phyloP scores from a whole-genome alignment of 2,329 filamentous ascomycete genomes.

The Aspergillus viridinutans region DNA sequence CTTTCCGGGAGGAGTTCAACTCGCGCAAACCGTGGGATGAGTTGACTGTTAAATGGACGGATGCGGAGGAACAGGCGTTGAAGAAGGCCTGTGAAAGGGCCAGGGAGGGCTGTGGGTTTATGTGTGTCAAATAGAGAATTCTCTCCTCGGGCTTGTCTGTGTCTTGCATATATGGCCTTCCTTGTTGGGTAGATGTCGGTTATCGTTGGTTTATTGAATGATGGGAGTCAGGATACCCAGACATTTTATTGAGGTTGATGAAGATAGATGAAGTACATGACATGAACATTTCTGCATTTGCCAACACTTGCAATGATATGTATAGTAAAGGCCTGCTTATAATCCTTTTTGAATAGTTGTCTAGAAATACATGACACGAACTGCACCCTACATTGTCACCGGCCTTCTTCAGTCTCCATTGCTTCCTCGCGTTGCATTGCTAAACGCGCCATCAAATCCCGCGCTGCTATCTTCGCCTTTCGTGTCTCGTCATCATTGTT shows the following conservation, averaged over 20 bases:
- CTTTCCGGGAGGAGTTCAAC: constrained; percentile 54
- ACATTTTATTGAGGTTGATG: neutral
- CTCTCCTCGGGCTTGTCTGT: neutral
- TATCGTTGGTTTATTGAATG: neutral
- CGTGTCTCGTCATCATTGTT: constrained; percentile 20
- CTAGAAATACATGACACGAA: neutral
- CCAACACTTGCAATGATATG: neutral
- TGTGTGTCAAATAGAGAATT: constrained; percentile 50
- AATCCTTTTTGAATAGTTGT: neutral
- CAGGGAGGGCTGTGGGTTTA: constrained; percentile 55
- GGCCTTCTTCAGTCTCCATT: constrained; percentile 29
- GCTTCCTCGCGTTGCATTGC: constrained; percentile 39
- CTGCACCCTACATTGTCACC: constrained; percentile 8
- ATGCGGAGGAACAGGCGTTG: constrained; percentile 58
- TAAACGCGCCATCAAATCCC: constrained; percentile 31
- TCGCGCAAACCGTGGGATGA: constrained; percentile 60
- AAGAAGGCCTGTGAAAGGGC: constrained; percentile 54
- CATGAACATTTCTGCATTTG: neutral
- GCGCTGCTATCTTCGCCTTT: constrained; percentile 31
- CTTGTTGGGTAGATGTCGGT: neutral
- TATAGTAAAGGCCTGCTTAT: neutral
- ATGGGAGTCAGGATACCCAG: neutral
- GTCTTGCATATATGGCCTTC: neutral
- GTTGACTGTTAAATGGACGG: constrained; percentile 60
- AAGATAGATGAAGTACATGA: neutral